Conservation (phyloP, 108 stramenopile species). For the Cyclotella kingstonii region DNA sequence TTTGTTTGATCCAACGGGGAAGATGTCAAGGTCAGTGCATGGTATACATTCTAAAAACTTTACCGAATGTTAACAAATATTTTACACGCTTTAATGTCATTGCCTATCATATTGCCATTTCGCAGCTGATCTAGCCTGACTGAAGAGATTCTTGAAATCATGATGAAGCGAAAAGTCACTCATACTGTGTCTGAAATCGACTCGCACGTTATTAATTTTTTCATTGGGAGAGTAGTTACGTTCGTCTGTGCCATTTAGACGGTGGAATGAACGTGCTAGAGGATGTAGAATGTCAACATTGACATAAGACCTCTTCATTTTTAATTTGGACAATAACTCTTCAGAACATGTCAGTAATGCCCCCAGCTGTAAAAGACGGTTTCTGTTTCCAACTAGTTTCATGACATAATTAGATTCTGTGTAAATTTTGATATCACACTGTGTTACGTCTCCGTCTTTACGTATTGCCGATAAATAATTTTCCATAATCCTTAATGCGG, state of each 20-base stretch:
- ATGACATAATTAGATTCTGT: slow-evolving; percentile 54
- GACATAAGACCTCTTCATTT: slow-evolving; percentile 8
- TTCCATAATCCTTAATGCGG: slow-evolving; percentile 40
- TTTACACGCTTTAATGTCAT: background rate
- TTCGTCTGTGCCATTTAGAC: slow-evolving; percentile 35
- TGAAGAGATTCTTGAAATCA: slow-evolving; percentile 12
- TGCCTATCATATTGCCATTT: slow-evolving; percentile 41
- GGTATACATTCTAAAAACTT: too few relatives aligned
- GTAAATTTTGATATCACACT: slow-evolving; percentile 36
- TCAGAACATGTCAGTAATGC: slow-evolving; percentile 4
- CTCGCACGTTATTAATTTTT: slow-evolving; percentile 16
- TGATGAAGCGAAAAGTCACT: background rate
- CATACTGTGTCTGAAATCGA: slow-evolving; percentile 37
- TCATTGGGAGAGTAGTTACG: slow-evolving; percentile 12
- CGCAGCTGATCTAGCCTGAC: slow-evolving; percentile 35
- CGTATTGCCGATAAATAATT: slow-evolving; percentile 18
- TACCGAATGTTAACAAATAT: background rate
- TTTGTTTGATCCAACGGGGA: slow-evolving; percentile 19
- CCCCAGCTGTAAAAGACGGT: slow-evolving; percentile 39
- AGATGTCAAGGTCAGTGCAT: background rate
- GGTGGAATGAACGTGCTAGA: slow-evolving; percentile 40
- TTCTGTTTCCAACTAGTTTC: slow-evolving; percentile 35
- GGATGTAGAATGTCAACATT: slow-evolving; percentile 57
- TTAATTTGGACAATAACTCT: slow-evolving; percentile 34
- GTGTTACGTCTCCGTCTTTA: slow-evolving; percentile 1